Evolutionary conservation across 805 yeast species (phyloP), one percentile per base, ranked within the genome.

Genomic region (Zygoascus flipseniorum): DNA sequence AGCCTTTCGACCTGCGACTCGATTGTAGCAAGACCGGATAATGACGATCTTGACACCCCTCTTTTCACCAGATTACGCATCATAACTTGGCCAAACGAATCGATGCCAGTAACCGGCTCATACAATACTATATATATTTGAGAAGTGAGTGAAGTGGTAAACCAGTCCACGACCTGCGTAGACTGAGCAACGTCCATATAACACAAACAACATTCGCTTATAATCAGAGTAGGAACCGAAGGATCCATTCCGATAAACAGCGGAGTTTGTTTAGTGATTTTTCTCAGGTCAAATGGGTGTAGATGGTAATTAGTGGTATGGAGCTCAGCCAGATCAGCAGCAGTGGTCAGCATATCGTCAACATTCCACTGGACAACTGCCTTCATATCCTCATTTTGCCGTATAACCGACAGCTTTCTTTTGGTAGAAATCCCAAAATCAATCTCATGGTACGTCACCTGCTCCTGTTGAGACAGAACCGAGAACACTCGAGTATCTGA

Each of bases 181-280:
- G 84, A 76, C 20, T 76, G 77, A 11, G 69, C 69, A 0, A 83
- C 80, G 3, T 76, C 71, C 56, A 85, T 61, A 63, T 86, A 86
- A 63, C 95, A 86, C 37, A 86, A 69, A 37, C 87, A 87, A 68
- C 93, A 86, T 64, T 86, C 95, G 56, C 87, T 80, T 18, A 86
- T 64, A 2, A 86, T 66, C 14, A 86, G 61, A 0, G 93, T 85
- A 8, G 87, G 86, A 2, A 67, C 41, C 1, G 61, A 42, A 9
- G 60, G 50, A 55, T 75, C 71, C 35, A 76, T 55, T 18, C 62
- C 58, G 8, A 52, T 31, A 16, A 64, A 56, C 31, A 61, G 51
- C 18, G 48, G n/a, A 50, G 39, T 35, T 41, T 53, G 11, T 35
- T 63, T 54, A 44, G 20, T 19, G 52, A 75, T 52, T 2, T 59